Conservation (phyloP, 2,329 filamentous ascomycete species). For the Diaporthe vexans region DNA sequence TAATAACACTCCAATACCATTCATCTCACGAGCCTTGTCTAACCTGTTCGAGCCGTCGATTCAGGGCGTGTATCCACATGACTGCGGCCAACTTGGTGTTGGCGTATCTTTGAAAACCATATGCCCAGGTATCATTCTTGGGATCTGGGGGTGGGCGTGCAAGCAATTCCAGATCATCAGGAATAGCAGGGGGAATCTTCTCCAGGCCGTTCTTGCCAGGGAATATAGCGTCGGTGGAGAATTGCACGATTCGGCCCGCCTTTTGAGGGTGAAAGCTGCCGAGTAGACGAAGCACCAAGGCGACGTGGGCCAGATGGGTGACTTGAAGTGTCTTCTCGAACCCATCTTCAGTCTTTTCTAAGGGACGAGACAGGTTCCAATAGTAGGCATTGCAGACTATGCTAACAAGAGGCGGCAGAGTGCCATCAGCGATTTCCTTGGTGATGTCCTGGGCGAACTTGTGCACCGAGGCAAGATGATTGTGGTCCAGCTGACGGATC, state of each 20-base stretch:
- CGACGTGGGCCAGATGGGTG: slow-evolving; percentile 54
- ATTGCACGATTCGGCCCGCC: slow-evolving; percentile 73
- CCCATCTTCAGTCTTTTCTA: slow-evolving; percentile 55
- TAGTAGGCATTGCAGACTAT: slow-evolving; percentile 58
- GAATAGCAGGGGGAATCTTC: slow-evolving; percentile 52
- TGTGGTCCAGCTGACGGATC: slow-evolving; percentile 54
- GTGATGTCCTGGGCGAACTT: slow-evolving; percentile 50
- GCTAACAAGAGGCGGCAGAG: slow-evolving; percentile 50
- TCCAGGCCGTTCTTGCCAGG: slow-evolving; percentile 55
- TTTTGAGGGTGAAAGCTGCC: slow-evolving; percentile 71
- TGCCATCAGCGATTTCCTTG: slow-evolving; percentile 47
- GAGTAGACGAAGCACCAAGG: slow-evolving; percentile 56
- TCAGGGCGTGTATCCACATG: slow-evolving; percentile 58
- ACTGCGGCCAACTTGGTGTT: slow-evolving; percentile 56
- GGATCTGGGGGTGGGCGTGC: slow-evolving; percentile 51
- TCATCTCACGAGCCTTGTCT: background rate
- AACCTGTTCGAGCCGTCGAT: slow-evolving; percentile 49
- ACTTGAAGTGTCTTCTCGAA: slow-evolving; percentile 57
- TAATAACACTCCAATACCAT: background rate
- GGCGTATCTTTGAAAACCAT: slow-evolving; percentile 60
- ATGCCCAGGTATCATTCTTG: slow-evolving; percentile 50
- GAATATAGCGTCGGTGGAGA: slow-evolving; percentile 52
- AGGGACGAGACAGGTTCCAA: slow-evolving; percentile 52
- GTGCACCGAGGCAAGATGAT: slow-evolving; percentile 51
- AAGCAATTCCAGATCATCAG: slow-evolving; percentile 53